Conservation (phyloP, 306 rosid species). For the Elaeagnus macrophylla region DNA sequence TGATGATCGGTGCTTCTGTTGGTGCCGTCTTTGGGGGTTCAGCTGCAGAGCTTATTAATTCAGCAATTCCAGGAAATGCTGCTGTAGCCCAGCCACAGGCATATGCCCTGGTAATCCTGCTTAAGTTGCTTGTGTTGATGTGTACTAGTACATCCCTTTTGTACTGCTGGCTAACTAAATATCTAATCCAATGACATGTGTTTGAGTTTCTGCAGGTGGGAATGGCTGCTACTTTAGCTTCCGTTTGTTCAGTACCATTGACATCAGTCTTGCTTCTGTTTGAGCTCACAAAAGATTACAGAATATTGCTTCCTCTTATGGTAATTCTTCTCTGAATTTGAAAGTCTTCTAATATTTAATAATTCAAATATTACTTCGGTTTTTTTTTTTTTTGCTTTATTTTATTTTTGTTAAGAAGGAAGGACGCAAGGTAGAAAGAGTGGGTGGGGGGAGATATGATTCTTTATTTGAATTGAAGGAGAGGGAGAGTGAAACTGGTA, state of each 20-base stretch:
- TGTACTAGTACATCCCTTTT: background rate
- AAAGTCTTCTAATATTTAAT: background rate
- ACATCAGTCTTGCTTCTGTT: slow-evolving; percentile 94
- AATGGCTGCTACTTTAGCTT: slow-evolving; percentile 98
- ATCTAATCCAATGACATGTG: slow-evolving; percentile 7
- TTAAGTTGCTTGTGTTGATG: background rate
- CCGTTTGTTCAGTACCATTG: slow-evolving; percentile 93
- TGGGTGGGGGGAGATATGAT: too few relatives aligned
- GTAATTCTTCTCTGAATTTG: slow-evolving; percentile 43
- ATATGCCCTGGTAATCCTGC: slow-evolving; percentile 72
- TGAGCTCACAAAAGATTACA: slow-evolving; percentile 94
- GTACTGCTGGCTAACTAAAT: background rate
- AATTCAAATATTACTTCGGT: too few relatives aligned
- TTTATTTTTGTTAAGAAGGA: too few relatives aligned
- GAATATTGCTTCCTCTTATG: slow-evolving; percentile 97
- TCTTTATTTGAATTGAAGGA: too few relatives aligned
- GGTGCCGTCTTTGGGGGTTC: slow-evolving; percentile 98
- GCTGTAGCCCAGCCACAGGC: slow-evolving; percentile 98
- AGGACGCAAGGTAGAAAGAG: too few relatives aligned
- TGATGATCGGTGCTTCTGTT: slow-evolving; percentile 98
- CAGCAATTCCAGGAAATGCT: slow-evolving; percentile 91
- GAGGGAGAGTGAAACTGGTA: too few relatives aligned
- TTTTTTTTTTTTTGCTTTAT: background rate
- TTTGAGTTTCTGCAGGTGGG: slow-evolving; percentile 62
- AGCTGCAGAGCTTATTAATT: slow-evolving; percentile 77